Evolutionary conservation across 495 filamentous ascomycete species (phyloP).

Genomic region (Penicillium parvum): DNA sequence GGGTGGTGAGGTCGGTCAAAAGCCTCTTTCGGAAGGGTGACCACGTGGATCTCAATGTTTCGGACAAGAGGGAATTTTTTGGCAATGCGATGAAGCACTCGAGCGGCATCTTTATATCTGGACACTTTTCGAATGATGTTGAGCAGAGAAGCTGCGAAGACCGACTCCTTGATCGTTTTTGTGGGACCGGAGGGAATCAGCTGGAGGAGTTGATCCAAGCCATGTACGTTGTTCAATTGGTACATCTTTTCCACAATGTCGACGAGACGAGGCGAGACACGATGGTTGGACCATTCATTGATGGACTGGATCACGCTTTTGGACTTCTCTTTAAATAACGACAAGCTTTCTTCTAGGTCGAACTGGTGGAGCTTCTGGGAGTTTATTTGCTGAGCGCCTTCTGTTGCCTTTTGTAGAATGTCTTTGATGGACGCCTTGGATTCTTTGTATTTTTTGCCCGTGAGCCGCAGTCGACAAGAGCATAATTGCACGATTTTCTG

Average conservation of each 20-base stretch:
- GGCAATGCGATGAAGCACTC: slow-evolving; percentile 8
- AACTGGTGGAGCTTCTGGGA: slow-evolving; percentile 2
- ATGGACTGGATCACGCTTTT: slow-evolving; percentile 12
- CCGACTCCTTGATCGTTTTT: slow-evolving; percentile 3
- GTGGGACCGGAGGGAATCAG: slow-evolving; percentile 3
- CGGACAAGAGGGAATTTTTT: slow-evolving; percentile 12
- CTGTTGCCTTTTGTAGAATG: slow-evolving; percentile 5
- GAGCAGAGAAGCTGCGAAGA: background rate
- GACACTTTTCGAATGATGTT: slow-evolving; percentile 18
- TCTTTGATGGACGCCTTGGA: slow-evolving; percentile 8
- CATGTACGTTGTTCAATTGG: slow-evolving; percentile 3
- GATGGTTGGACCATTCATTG: slow-evolving; percentile 9
- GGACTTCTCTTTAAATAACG: slow-evolving; percentile 4
- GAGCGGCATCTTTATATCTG: slow-evolving; percentile 11
- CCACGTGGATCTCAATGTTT: slow-evolving; percentile 14
- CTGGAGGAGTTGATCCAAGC: slow-evolving; percentile 1
- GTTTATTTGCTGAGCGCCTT: slow-evolving; percentile 2
- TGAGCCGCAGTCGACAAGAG: slow-evolving; percentile 12
- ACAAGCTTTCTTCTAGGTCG: background rate
- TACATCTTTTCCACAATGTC: slow-evolving; percentile 10
- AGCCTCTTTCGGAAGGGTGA: slow-evolving; percentile 9
- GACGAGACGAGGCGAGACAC: background rate
- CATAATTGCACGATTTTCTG: slow-evolving; percentile 5
- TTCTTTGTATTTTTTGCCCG: background rate
- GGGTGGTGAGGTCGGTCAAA: slow-evolving; percentile 4